These are phyloP conservation scores for Sicyos edulis DNA, from an alignment of 306 rosid genomes.

Conservation along the genomic window DNA sequence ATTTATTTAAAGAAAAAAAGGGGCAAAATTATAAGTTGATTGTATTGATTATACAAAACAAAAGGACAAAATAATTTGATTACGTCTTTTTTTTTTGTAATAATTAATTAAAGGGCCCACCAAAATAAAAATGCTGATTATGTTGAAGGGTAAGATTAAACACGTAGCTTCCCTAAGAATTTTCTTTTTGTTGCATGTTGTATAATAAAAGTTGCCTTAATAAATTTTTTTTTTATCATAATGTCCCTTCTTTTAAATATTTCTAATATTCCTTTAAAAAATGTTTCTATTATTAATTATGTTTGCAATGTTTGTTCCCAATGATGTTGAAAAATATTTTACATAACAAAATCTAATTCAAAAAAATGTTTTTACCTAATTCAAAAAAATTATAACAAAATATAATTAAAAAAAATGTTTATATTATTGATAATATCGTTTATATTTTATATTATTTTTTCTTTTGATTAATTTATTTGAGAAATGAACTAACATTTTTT, in stretches of 20 bases:
- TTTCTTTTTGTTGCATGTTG: not conserved
- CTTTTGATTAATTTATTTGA: not conserved
- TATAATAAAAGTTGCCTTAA: not conserved
- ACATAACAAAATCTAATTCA: not conserved
- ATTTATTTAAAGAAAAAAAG: too few species aligned
- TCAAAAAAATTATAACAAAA: too few species aligned
- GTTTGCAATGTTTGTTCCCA: not conserved
- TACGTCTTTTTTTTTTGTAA: too few species aligned
- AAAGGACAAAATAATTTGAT: too few species aligned
- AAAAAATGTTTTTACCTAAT: too few species aligned
- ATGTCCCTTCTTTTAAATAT: not conserved
- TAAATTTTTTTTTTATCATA: not conserved
- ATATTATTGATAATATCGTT: too few species aligned
- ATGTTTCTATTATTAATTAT: not conserved
- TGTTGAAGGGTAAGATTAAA: constrained; percentile 7
- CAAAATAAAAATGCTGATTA: not conserved
- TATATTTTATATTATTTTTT: too few species aligned
- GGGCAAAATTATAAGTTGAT: too few species aligned
- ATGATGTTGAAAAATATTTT: not conserved
- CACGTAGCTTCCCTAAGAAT: too few species aligned
- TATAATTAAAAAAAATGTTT: too few species aligned
- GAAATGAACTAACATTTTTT: not conserved
- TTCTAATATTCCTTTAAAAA: not conserved
- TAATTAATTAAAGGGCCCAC: too few species aligned
- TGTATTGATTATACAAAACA: too few species aligned